A percentile compares a stretch with the other conserved stretches of the same genome.
phyloP scores from a whole-genome alignment of 2,329 filamentous ascomycete genomes.

The Claviceps sp. region DNA sequence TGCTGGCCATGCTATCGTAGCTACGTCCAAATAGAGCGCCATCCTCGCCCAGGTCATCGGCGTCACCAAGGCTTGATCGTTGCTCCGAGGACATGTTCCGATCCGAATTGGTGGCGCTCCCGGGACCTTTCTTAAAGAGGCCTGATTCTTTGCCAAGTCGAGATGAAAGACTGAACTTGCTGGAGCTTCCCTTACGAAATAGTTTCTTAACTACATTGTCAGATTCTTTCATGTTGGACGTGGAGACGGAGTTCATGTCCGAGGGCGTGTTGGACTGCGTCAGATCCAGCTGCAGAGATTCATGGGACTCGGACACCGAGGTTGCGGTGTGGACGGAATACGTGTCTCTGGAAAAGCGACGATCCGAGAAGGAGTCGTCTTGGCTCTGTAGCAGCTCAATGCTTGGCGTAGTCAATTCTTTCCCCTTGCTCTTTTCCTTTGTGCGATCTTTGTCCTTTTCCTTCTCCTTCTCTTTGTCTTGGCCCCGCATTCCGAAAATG shows the following conservation, averaged over 20 bases:
- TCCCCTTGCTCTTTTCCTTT: constrained; percentile 26
- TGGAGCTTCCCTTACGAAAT: constrained; percentile 51
- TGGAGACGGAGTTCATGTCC: constrained; percentile 31
- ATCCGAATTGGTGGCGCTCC: constrained; percentile 44
- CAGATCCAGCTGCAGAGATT: constrained; percentile 42
- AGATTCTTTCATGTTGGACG: constrained; percentile 31
- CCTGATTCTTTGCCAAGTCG: constrained; percentile 39
- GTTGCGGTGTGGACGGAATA: constrained; percentile 44
- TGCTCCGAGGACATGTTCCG: constrained; percentile 39
- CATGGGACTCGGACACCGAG: constrained; percentile 46
- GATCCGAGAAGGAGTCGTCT: constrained; percentile 38
- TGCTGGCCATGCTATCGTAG: constrained; percentile 43
- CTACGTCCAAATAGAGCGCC: constrained; percentile 30
- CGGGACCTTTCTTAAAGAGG: constrained; percentile 45
- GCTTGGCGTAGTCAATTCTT: constrained; percentile 23
- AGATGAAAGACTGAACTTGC: constrained; percentile 51
- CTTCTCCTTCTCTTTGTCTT: constrained; percentile 16
- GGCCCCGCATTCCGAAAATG: constrained; percentile 38
- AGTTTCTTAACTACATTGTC: constrained; percentile 48
- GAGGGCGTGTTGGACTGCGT: constrained; percentile 43
- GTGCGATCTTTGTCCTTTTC: constrained; percentile 16
- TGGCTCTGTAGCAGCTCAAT: constrained; percentile 23
- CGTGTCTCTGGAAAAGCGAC: constrained; percentile 42
- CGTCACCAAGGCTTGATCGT: constrained; percentile 44
- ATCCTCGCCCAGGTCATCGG: constrained; percentile 39